phyloP scores from a whole-genome alignment of 345 rosid species.

The Bruguiera gymnorhiza region DNA sequence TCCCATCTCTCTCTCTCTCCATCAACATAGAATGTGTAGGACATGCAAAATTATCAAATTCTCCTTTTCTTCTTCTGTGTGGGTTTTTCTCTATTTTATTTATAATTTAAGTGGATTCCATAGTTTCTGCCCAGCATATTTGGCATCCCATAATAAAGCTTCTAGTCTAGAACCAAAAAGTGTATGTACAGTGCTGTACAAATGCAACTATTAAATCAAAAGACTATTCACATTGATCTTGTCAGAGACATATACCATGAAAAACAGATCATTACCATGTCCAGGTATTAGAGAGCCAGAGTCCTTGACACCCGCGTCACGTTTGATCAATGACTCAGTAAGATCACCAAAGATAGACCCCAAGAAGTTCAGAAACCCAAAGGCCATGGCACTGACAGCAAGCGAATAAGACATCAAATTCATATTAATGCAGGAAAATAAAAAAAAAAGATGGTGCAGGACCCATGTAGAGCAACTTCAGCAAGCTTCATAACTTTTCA shows the following conservation, averaged over 20 bases:
- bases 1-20: not conserved
- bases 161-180: too few species aligned
- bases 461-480: not conserved
- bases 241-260: not conserved
- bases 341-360: slow-evolving; percentile 95
- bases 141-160: too few species aligned
- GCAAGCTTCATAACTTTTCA: not conserved
- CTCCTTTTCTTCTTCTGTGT: too few species aligned
- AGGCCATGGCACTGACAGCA: slow-evolving; percentile 64
- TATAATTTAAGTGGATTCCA: too few species aligned
- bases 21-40: not conserved
- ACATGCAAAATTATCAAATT: too few species aligned
- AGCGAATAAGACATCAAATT: slow-evolving; percentile 17
- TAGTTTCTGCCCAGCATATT: too few species aligned
- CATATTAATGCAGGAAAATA: not conserved
- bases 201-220: too few species aligned
- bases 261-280: slow-evolving; percentile 51
- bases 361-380: slow-evolving; percentile 77
- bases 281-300: slow-evolving; percentile 96
- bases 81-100: too few species aligned
- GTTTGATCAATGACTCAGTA: slow-evolving; percentile 92
- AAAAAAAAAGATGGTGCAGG: not conserved
- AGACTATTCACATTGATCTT: not conserved
- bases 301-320: slow-evolving; percentile 97
- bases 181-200: too few species aligned